These are phyloP conservation scores for Spergularia marina DNA, from an alignment of 148 eudicot genomes.

Conservation along the genomic window DNA sequence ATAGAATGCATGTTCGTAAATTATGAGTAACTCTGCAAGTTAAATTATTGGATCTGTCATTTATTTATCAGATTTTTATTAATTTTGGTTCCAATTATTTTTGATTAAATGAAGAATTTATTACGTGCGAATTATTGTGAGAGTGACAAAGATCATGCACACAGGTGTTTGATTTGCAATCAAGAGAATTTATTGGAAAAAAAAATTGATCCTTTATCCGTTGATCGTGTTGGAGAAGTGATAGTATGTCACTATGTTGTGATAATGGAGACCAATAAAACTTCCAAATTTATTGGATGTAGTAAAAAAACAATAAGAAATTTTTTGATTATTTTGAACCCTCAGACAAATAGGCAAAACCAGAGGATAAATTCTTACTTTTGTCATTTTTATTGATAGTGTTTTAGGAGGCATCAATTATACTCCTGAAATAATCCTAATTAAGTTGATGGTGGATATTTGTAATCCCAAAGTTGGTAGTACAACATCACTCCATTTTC, in stretches of 20 bases:
- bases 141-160: constrained; percentile 2
- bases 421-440: too few relatives aligned
- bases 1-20: too few relatives aligned
- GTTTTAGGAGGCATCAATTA: neutral
- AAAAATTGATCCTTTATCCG: neutral
- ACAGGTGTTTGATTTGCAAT: constrained; percentile 6
- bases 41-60: too few relatives aligned
- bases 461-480: too few relatives aligned
- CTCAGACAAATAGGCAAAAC: neutral
- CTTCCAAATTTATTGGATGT: neutral
- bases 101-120: too few relatives aligned
- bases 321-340: neutral
- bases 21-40: too few relatives aligned
- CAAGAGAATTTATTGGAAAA: neutral
- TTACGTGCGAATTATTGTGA: too few relatives aligned
- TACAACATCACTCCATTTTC: too few relatives aligned
- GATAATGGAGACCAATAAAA: constrained; percentile 1
- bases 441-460: too few relatives aligned
- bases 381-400: neutral
- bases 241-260: neutral
- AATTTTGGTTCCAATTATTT: too few relatives aligned
- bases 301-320: too few relatives aligned
- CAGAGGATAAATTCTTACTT: neutral
- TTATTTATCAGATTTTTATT: too few relatives aligned
- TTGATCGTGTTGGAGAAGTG: neutral